Conservation (phyloP, 73 alveolate genomes). For the Tetrahymena malaccensis region DNA sequence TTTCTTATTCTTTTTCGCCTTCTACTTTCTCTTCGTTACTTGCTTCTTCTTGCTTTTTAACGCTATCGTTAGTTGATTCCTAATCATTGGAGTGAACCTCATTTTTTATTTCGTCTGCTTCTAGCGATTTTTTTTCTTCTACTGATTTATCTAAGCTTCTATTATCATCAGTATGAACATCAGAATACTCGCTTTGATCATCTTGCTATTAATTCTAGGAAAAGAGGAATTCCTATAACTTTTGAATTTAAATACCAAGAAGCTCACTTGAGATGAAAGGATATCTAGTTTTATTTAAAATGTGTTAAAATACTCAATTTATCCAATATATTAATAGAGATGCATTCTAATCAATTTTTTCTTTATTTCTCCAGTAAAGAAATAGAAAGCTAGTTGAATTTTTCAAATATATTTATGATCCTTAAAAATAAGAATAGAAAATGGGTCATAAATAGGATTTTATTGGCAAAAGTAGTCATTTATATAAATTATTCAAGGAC, state of each 20-base stretch:
- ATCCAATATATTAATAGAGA: too few relatives aligned
- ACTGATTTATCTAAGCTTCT: not conserved
- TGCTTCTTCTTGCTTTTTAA: not conserved
- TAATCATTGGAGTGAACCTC: not conserved
- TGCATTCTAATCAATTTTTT: not conserved
- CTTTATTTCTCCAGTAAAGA: not conserved
- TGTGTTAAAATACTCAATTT: too few relatives aligned
- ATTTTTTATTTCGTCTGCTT: not conserved
- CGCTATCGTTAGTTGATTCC: not conserved
- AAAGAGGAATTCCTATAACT: not conserved
- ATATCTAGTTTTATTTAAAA: not conserved
- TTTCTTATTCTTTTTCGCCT: not conserved
- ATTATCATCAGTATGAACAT: not conserved
- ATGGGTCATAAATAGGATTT: not conserved
- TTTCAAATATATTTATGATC: not conserved
- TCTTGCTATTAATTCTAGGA: not conserved
- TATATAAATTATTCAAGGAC: too few relatives aligned
- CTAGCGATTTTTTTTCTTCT: not conserved
- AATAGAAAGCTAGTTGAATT: not conserved
- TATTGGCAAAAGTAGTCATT: too few relatives aligned
- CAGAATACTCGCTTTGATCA: not conserved
- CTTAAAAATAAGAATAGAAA: not conserved
- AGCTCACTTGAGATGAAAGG: not conserved
- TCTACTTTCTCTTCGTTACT: not conserved
- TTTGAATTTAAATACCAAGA: not conserved